Evolutionary conservation across 1,139 yeast genomes (phyloP).

Genomic region (Yamadazyma jaroonii): DNA sequence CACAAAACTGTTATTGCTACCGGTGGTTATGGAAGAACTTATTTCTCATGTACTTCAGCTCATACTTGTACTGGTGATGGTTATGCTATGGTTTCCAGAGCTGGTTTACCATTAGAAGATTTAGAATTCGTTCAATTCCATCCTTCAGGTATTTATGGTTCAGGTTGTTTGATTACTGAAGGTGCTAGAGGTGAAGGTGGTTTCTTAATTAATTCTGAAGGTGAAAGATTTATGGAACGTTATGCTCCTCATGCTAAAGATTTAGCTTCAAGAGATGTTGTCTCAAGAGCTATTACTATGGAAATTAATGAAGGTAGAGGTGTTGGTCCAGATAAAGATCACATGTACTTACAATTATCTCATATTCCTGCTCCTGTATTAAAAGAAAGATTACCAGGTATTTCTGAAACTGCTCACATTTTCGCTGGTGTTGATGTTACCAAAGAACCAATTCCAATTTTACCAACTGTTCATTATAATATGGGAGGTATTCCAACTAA

Average conservation of each 20-base stretch:
- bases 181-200: slow-evolving; percentile 99
- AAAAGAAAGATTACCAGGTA: slow-evolving; percentile 97
- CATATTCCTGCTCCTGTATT: slow-evolving; percentile 92
- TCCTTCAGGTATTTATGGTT: slow-evolving; percentile 98
- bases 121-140: slow-evolving; percentile 98
- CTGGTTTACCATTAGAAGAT: slow-evolving; percentile 97
- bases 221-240: slow-evolving; percentile 99
- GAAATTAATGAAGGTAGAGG: slow-evolving; percentile 99
- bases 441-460: slow-evolving; percentile 97
- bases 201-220: slow-evolving; percentile 89
- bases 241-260: slow-evolving; percentile 99
- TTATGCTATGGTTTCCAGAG: slow-evolving; percentile 96
- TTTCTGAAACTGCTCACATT: slow-evolving; percentile 96
- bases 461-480: slow-evolving; percentile 98
- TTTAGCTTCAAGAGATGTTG: slow-evolving; percentile 97
- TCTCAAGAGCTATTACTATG: slow-evolving; percentile 96
- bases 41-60: slow-evolving; percentile 98
- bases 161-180: slow-evolving; percentile 97
- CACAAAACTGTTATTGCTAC: slow-evolving; percentile 96
- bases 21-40: slow-evolving; percentile 98
- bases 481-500: slow-evolving; percentile 99
- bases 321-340: slow-evolving; percentile 95
- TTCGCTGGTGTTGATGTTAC: slow-evolving; percentile 99
- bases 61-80: slow-evolving; percentile 99
- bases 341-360: slow-evolving; percentile 89